phyloP scores from a whole-genome alignment of 768 basidiomycete genomes.

The Serendipita sp. region DNA sequence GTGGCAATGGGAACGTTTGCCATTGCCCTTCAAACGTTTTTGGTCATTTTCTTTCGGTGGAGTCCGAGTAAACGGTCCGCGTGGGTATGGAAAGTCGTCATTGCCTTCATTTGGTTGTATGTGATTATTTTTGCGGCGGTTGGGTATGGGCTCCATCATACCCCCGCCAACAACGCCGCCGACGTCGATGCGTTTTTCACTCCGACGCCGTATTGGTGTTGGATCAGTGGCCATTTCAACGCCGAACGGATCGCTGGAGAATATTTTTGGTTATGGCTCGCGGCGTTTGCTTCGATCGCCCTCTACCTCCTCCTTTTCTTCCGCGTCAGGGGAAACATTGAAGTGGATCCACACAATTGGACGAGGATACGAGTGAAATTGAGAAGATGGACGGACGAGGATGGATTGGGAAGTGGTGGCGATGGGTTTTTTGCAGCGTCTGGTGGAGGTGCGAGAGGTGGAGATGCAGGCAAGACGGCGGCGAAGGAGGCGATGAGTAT shows the following conservation, averaged over 20 bases:
- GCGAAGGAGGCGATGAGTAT: conserved; percentile 11
- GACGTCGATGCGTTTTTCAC: neutral
- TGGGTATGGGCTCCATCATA: neutral
- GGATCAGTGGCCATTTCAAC: conserved; percentile 22
- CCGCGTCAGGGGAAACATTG: conserved; percentile 23
- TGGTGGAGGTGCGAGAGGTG: conserved; percentile 8
- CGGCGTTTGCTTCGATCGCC: conserved; percentile 21
- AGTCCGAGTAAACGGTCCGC: conserved; percentile 20
- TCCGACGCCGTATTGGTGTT: conserved; percentile 24
- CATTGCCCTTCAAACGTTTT: conserved; percentile 28
- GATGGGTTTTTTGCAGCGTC: neutral
- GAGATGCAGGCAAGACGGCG: conserved; percentile 6
- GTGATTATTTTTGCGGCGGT: conserved; percentile 22
- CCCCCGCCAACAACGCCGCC: neutral
- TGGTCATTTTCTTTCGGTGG: conserved; percentile 18
- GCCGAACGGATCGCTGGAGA: conserved; percentile 25
- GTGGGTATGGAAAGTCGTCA: conserved; percentile 16
- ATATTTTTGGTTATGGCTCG: conserved; percentile 32
- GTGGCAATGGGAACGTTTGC: conserved; percentile 26
- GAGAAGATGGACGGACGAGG: neutral
- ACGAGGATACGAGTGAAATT: conserved; percentile 19
- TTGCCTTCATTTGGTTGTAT: conserved; percentile 22
- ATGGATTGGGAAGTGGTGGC: neutral
- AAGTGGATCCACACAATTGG: conserved; percentile 20
- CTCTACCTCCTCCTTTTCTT: conserved; percentile 25